Evolutionary conservation across 1,139 yeast genomes (phyloP).

Genomic region (Yamadazyma spencermartinsiae): DNA sequence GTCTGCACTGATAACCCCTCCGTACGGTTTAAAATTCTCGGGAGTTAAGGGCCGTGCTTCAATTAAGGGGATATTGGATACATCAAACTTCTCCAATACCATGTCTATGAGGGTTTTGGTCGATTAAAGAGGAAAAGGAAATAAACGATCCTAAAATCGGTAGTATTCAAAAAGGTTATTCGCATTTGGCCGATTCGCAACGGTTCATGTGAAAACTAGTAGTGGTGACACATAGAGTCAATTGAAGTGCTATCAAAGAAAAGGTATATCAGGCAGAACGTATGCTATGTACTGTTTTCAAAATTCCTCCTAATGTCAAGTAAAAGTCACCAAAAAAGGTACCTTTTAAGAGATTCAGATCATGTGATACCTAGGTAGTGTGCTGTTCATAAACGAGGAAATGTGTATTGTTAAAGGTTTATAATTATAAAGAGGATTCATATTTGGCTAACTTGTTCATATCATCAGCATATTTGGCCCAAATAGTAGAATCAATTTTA

Average conservation of each 20-base stretch:
- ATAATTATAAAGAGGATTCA: conserved; percentile 11
- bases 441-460: conserved; percentile 13
- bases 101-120: conserved; percentile 24
- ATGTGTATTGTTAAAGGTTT: not conserved
- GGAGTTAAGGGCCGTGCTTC: conserved; percentile 43
- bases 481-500: conserved; percentile 10
- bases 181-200: conserved; percentile 1
- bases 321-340: no score
- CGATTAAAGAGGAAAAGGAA: not conserved
- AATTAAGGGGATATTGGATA: conserved; percentile 23
- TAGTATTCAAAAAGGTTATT: not conserved
- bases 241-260: not conserved
- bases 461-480: conserved; percentile 15
- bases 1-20: conserved; percentile 49
- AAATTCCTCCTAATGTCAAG: no score
- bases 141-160: not conserved
- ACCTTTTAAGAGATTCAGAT: no score
- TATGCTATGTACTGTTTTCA: no score
- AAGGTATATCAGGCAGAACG: no score
- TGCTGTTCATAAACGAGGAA: no score
- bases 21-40: conserved; percentile 41
- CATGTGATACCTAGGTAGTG: no score
- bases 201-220: not conserved
- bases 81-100: conserved; percentile 44
- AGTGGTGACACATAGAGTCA: not conserved